These are phyloP conservation scores for Glarea lozoyensis DNA, from an alignment of 495 filamentous ascomycete species.

Conservation along the genomic window DNA sequence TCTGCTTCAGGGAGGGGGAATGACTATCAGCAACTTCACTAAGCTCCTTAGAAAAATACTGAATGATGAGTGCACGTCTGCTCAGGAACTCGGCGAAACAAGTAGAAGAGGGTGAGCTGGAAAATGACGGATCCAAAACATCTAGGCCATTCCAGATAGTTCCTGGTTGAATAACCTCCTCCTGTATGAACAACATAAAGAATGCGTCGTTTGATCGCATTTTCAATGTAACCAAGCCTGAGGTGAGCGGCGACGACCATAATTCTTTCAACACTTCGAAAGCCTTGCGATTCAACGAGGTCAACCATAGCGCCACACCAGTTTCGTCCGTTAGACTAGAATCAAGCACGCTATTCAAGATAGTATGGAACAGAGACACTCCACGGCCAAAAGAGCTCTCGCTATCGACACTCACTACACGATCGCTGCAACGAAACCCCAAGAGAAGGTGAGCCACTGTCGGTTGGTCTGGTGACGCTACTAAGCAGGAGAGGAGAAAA, in stretches of 20 bases:
- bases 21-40: constrained; percentile 61
- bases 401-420: constrained; percentile 51
- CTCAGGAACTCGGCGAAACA: constrained; percentile 52
- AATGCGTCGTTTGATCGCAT: constrained; percentile 69
- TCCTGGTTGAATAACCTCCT: constrained; percentile 52
- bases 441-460: constrained; percentile 86
- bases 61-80: constrained; percentile 62
- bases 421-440: constrained; percentile 68
- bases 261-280: constrained; percentile 70
- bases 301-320: constrained; percentile 58
- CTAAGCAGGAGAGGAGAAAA: constrained; percentile 71
- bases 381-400: constrained; percentile 55
- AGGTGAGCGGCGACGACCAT: constrained; percentile 79
- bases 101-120: constrained; percentile 12
- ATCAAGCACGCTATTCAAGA: constrained; percentile 56
- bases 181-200: constrained; percentile 55
- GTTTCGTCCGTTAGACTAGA: constrained; percentile 53
- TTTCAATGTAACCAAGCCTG: constrained; percentile 61
- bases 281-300: constrained; percentile 62
- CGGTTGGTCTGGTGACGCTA: constrained; percentile 57
- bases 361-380: constrained; percentile 72
- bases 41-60: constrained; percentile 78
- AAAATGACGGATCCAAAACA: constrained; percentile 25
- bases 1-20: constrained; percentile 64
- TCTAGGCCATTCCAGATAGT: constrained; percentile 61